Base-by-base conservation (phyloP, 2,329 filamentous ascomycete species). In the Diaporthe ilicicola region DNA sequence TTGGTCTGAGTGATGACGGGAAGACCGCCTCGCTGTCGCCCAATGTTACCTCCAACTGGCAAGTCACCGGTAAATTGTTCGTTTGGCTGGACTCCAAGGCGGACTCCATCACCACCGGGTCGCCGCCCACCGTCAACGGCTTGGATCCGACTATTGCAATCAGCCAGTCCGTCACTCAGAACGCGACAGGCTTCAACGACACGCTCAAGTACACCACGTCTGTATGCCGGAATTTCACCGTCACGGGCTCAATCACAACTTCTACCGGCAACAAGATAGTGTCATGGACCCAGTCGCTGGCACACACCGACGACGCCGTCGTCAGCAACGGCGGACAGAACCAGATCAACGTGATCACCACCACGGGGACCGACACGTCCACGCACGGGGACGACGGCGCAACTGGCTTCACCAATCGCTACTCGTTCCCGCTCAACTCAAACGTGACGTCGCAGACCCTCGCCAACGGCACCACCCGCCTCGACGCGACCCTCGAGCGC, bases 1-100 rank as follows among this genome's bases (percentile, higher is more conserved):
- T 86, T 0, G 93, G 92, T 0, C 82, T 95, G 6, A 81, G 89
- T 54, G 89, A 93, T 73, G 77, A 87, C 69, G 78, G 81, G 12
- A 85, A 84, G 10, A 80, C 77, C 24, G 87, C 85, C 1, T 78
- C 76, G 0, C 78, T 92, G 7, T 87, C 87, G 0, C 79, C 85
- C 15, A 85, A 84, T 0, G 89, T 92, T 3, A 88, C 86, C 22
- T 86, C 85, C 61, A 89, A 89, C 75, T 96, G 93, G 94, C 86
- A 92, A 19, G 86, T 95, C 2, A 92, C 91, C 0, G 93, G 92
- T 42, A 96, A 95, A 79, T 84, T 95, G 8, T 95, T 95, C 78
- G 75, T 94, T 19, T 96, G 93, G 89, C 84, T 91, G 0, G 90
- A 91, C 74, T 77, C 81, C 71, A 78, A 82, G 2, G 77, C 78